Conservation (phyloP, 306 rosid species). For the Corylus avellana region DNA sequence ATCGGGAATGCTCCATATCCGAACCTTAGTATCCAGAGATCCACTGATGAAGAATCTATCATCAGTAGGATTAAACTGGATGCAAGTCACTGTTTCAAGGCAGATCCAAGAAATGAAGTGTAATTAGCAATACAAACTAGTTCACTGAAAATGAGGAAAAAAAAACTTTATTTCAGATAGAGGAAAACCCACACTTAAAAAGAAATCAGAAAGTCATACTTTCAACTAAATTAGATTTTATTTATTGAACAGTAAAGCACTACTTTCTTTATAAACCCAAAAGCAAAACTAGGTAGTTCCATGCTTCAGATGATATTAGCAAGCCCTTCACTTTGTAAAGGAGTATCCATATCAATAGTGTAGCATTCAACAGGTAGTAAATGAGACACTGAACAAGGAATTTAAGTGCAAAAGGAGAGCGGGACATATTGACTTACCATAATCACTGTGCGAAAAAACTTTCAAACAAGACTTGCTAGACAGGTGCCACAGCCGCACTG, state of each 20-base stretch:
- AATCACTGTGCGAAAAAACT: constrained; percentile 90
- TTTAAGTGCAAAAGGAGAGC: constrained; percentile 13
- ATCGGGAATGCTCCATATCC: constrained; percentile 96
- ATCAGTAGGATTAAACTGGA: constrained; percentile 99
- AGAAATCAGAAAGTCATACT: constrained; percentile 5
- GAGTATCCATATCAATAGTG: constrained; percentile 5
- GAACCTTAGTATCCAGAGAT: constrained; percentile 95
- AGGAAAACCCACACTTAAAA: neutral
- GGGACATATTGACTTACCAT: constrained; percentile 58
- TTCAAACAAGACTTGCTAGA: constrained; percentile 82
- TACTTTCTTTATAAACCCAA: neutral
- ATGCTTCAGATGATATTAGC: neutral
- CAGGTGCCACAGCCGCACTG: constrained; percentile 95
- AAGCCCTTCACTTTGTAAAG: neutral
- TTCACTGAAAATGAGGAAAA: neutral
- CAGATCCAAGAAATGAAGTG: constrained; percentile 38
- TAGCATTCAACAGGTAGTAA: constrained; percentile 18
- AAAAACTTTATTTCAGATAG: constrained; percentile 12
- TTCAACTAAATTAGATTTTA: neutral
- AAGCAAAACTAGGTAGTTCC: neutral
- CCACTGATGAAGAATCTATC: constrained; percentile 99
- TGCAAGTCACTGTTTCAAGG: constrained; percentile 91
- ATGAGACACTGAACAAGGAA: constrained; percentile 18
- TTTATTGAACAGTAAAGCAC: neutral
- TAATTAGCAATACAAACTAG: constrained; percentile 43